A percentile compares a stretch with the other conserved stretches of the same genome.
Conservation (phyloP, 2,329 filamentous ascomycete species). For the Clathrospora elynae region DNA sequence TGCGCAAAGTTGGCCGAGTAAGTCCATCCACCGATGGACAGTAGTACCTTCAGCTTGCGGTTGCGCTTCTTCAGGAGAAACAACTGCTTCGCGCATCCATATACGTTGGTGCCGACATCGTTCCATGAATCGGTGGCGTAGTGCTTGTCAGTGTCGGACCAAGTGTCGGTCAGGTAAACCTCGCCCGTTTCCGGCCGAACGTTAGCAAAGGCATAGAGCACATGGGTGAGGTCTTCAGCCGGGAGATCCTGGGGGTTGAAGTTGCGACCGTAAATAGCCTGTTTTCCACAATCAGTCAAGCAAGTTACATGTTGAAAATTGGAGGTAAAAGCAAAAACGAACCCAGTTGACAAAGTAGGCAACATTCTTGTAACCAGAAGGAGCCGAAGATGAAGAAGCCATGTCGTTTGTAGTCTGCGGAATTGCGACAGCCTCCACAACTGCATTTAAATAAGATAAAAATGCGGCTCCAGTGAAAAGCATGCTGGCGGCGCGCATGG, state of each 20-base stretch:
- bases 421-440: slow-evolving; percentile 30
- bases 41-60: slow-evolving; percentile 44
- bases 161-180: slow-evolving; percentile 47
- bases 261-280: slow-evolving; percentile 48
- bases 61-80: slow-evolving; percentile 46
- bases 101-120: slow-evolving; percentile 47
- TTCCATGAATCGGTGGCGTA: slow-evolving; percentile 48
- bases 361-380: slow-evolving; percentile 44
- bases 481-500: slow-evolving; percentile 30
- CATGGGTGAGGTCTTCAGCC: slow-evolving; percentile 42
- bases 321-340: slow-evolving; percentile 12
- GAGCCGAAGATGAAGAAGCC: slow-evolving; percentile 19
- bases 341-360: slow-evolving; percentile 50
- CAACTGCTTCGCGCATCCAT: slow-evolving; percentile 47
- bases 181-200: slow-evolving; percentile 45
- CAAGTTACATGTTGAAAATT: too few relatives aligned
- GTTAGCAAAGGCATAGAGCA: slow-evolving; percentile 49
- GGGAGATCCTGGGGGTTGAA: slow-evolving; percentile 45
- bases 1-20: slow-evolving; percentile 46
- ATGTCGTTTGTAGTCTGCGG: slow-evolving; percentile 23
- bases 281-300: too few relatives aligned
- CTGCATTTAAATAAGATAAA: slow-evolving; percentile 26
- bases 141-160: slow-evolving; percentile 47
- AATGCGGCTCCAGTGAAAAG: slow-evolving; percentile 27
- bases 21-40: slow-evolving; percentile 50